A percentile compares a stretch with the other conserved stretches of the same genome.
Conservation (phyloP, 2,329 filamentous ascomycete genomes). For the Tetracladium maxilliforme region DNA sequence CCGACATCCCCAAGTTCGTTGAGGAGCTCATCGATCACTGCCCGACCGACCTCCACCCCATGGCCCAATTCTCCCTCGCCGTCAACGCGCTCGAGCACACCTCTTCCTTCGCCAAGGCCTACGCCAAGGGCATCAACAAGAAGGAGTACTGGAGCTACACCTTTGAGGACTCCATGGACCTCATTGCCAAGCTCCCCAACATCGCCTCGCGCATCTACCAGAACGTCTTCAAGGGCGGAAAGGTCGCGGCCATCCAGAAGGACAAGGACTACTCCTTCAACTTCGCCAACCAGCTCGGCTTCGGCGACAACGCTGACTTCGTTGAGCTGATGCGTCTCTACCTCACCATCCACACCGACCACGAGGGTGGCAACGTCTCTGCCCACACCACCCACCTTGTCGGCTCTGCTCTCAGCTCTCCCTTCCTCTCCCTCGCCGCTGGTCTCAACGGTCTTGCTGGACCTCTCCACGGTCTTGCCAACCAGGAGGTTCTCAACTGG, state of each 20-base stretch:
- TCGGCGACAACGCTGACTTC: constrained; percentile 88
- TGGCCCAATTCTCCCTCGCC: constrained; percentile 98
- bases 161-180: constrained; percentile 98
- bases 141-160: constrained; percentile 99
- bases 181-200: constrained; percentile 98
- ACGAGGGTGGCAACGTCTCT: constrained; percentile 98
- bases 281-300: constrained; percentile 98
- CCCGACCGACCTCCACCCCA: constrained; percentile 96
- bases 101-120: constrained; percentile 94
- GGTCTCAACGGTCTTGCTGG: constrained; percentile 97
- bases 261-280: constrained; percentile 99
- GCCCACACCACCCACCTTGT: constrained; percentile 98
- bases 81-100: constrained; percentile 98
- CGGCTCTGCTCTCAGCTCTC: constrained; percentile 89
- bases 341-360: constrained; percentile 98
- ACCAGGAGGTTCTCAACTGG: constrained; percentile 99
- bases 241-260: constrained; percentile 90
- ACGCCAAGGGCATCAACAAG: constrained; percentile 98
- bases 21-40: constrained; percentile 99
- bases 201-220: constrained; percentile 99
- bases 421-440: constrained; percentile 90
- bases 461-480: constrained; percentile 95
- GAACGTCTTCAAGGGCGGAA: constrained; percentile 99
- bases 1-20: constrained; percentile 93
- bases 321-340: constrained; percentile 97